Percentiles rank a stretch among this genome's conserved stretches.
These are phyloP conservation scores for Populus hybrid DNA, from an alignment of 441 rosid genomes.

Conservation along the genomic window DNA sequence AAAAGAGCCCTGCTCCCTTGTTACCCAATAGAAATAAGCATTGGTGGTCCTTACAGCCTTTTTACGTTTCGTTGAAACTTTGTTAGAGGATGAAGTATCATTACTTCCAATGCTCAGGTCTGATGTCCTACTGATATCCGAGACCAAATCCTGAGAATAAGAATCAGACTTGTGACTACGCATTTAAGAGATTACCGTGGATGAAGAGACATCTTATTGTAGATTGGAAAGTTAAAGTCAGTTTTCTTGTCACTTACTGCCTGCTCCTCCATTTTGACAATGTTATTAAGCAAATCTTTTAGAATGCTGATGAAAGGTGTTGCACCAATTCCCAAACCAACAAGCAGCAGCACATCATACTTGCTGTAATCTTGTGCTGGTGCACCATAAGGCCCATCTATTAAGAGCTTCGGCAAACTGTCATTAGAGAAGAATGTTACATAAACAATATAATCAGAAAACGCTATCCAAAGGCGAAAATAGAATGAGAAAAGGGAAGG, in stretches of 20 bases:
- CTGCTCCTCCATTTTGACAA: constrained; percentile 75
- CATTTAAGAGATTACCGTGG: neutral
- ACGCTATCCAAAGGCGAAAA: neutral
- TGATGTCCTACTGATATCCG: constrained; percentile 65
- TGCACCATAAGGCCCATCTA: constrained; percentile 97
- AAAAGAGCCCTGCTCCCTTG: constrained; percentile 95
- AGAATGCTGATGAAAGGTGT: constrained; percentile 93
- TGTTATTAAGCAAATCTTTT: constrained; percentile 78
- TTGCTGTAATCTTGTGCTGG: constrained; percentile 87
- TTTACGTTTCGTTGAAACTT: constrained; percentile 40
- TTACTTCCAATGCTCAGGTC: constrained; percentile 56
- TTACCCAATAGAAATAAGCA: constrained; percentile 97
- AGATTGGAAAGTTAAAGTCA: neutral
- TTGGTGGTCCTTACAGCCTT: constrained; percentile 61
- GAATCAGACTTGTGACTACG: constrained; percentile 11
- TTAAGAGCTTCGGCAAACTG: constrained; percentile 84
- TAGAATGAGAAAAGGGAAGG: neutral
- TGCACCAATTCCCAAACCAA: constrained; percentile 96
- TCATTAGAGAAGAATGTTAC: constrained; percentile 16
- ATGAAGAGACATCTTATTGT: neutral
- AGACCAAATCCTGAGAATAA: constrained; percentile 52
- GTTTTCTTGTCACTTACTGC: constrained; percentile 44
- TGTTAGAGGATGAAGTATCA: constrained; percentile 33
- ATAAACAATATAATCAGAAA: neutral
- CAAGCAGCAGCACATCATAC: constrained; percentile 79